phyloP scores from a whole-genome alignment of 2,329 filamentous ascomycete genomes.

The Coleophoma crateriformis region DNA sequence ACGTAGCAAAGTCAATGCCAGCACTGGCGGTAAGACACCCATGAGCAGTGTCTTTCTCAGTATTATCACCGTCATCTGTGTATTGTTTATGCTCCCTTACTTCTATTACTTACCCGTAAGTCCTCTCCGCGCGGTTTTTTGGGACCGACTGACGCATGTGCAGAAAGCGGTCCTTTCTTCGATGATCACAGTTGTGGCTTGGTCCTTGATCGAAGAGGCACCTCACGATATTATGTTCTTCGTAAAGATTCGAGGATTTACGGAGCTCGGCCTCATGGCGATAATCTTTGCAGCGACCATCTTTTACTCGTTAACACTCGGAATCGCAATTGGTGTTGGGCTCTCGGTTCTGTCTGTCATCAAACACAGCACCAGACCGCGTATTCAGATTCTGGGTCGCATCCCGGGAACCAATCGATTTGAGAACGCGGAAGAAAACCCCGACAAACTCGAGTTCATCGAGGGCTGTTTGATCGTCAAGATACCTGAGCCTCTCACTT shows the following conservation, averaged over 20 bases:
- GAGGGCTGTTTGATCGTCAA: slow-evolving; percentile 94
- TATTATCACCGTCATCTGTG: slow-evolving; percentile 73
- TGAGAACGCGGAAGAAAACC: slow-evolving; percentile 74
- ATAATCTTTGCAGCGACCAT: slow-evolving; percentile 89
- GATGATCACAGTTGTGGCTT: slow-evolving; percentile 94
- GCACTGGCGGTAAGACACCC: slow-evolving; percentile 85
- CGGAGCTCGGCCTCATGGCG: slow-evolving; percentile 79
- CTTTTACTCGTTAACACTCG: slow-evolving; percentile 89
- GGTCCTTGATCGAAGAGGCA: slow-evolving; percentile 89
- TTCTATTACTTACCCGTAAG: slow-evolving; percentile 94
- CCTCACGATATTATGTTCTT: slow-evolving; percentile 93
- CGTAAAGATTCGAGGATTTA: slow-evolving; percentile 76
- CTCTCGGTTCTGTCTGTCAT: slow-evolving; percentile 87
- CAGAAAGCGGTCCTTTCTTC: slow-evolving; percentile 89
- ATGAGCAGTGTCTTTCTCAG: slow-evolving; percentile 90
- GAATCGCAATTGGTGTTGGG: slow-evolving; percentile 90
- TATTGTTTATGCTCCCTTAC: slow-evolving; percentile 79
- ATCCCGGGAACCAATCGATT: slow-evolving; percentile 79
- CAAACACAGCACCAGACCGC: slow-evolving; percentile 81
- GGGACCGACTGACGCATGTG: slow-evolving; percentile 9
- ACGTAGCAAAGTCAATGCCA: slow-evolving; percentile 89
- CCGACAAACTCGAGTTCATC: slow-evolving; percentile 75
- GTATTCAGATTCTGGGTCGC: slow-evolving; percentile 93
- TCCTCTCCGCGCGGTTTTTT: slow-evolving; percentile 17
- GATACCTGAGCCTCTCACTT: slow-evolving; percentile 93